Conservation (phyloP, 176 grass and related monocot genomes). For the Carex parvula region DNA sequence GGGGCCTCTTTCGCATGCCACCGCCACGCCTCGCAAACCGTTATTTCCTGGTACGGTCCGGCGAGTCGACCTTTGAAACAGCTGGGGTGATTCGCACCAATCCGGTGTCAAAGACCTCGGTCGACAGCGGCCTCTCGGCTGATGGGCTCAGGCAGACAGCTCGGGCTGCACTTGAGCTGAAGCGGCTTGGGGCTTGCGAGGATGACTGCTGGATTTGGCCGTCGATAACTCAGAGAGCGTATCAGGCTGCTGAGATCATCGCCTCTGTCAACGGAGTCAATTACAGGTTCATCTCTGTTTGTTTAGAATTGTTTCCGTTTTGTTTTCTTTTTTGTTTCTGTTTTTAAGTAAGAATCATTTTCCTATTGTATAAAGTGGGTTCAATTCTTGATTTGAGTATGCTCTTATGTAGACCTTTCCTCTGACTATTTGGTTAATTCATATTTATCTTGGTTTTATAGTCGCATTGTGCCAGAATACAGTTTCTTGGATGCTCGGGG, state of each 20-base stretch:
- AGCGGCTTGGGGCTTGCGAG: slow-evolving; percentile 73
- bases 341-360: too few relatives aligned
- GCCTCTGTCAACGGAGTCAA: slow-evolving; percentile 63
- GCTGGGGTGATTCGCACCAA: slow-evolving; percentile 70
- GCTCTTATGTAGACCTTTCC: background rate
- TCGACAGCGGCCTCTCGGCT: slow-evolving; percentile 75
- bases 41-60: slow-evolving; percentile 88
- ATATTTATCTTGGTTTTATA: slow-evolving; percentile 29
- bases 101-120: slow-evolving; percentile 86
- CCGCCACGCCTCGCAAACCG: slow-evolving; percentile 65
- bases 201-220: slow-evolving; percentile 95
- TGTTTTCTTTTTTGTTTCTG: too few relatives aligned
- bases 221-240: slow-evolving; percentile 88
- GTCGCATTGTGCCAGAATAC: slow-evolving; percentile 84
- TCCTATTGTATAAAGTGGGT: background rate
- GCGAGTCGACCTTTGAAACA: slow-evolving; percentile 76
- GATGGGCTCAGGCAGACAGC: slow-evolving; percentile 66
- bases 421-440: slow-evolving; percentile 3
- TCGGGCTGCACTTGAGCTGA: slow-evolving; percentile 69
- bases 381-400: background rate
- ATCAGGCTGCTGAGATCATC: slow-evolving; percentile 91
- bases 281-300: slow-evolving; percentile 42
- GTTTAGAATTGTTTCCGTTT: too few relatives aligned
- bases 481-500: slow-evolving; percentile 94
- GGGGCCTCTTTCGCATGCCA: slow-evolving; percentile 93